Base-by-base conservation (phyloP, 2,329 filamentous ascomycete genomes). In the Aspergillus chevalieri region DNA sequence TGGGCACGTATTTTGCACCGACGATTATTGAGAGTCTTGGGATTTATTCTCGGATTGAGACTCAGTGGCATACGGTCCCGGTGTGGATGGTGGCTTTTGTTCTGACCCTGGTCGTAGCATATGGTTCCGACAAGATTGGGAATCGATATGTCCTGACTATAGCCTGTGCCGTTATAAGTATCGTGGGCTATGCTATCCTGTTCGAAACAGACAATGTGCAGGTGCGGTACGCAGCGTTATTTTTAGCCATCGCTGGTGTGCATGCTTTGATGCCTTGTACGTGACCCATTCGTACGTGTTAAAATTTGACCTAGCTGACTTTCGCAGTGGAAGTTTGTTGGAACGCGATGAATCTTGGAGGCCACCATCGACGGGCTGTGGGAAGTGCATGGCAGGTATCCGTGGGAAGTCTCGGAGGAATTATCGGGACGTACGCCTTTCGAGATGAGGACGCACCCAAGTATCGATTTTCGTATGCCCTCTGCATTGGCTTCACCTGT, bases 281-380 rank as follows among this genome's bases (percentile, higher is more conserved):
- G 12, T 39, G 6, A 47, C 12, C 17, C n/a, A 42, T 6, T 9
- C 7, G 26, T n/a, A 6, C 43, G 9, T n/a, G 21, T 12, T 7
- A 14, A 15, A 8, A 12, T 3, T 14, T 42, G 15, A 43, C 9
- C 7, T n/a, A 43, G 24, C 26, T 44, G 26, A 44, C 43, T 3
- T 8, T 26, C n/a, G 33, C 43, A 41, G 50, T 51, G 42, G 59
- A 67, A 30, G 70, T 75, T 4, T 79, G 77, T 54, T 79, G 76
- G 75, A 78, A 77, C 65, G 77, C 76, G 47, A 78, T 78, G 75
- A 79, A 80, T 49, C 65, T 79, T 1, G 72, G 75, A 10, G 74
- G 75, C 1, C 77, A 79, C 50, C 75, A 77, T 51, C 63, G 76
- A 2, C 68, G 77, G 38, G 64, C 71, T 4, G 71, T 79, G 0